Percentiles rank a stretch among this genome's conserved stretches.
Conservation (phyloP, 805 yeast species). For the Cyberlindnera xishuangbannaensis region DNA sequence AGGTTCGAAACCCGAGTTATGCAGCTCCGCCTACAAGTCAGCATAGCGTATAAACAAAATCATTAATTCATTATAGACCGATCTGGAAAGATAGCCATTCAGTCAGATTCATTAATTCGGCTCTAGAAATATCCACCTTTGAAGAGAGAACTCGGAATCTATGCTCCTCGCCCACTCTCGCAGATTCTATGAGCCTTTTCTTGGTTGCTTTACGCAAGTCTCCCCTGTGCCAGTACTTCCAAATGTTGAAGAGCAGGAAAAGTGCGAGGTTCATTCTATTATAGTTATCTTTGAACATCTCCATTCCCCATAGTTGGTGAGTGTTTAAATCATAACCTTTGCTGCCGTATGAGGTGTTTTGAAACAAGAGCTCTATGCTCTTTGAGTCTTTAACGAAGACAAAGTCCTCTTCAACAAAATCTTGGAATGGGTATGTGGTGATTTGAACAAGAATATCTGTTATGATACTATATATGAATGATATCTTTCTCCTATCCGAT, state of each 20-base stretch:
- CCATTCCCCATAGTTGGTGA: too few relatives aligned
- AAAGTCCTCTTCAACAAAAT: conserved; percentile 1
- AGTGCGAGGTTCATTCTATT: conserved; percentile 10
- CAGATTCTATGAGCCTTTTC: too few relatives aligned
- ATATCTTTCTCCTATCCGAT: conserved; percentile 1
- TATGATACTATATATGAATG: conserved; percentile 6
- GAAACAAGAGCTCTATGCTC: conserved; percentile 9
- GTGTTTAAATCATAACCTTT: conserved; percentile 6
- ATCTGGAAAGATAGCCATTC: too few relatives aligned
- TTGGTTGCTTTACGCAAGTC: too few relatives aligned
- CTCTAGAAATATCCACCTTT: neutral
- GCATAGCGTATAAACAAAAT: too few relatives aligned
- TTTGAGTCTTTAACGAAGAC: conserved; percentile 1
- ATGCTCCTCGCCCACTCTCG: neutral
- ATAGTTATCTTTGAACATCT: too few relatives aligned
- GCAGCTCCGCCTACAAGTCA: too few relatives aligned
- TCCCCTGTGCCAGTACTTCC: conserved; percentile 12
- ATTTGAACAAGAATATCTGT: conserved; percentile 12
- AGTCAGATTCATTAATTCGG: neutral
- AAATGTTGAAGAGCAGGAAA: conserved; percentile 13
- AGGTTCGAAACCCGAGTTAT: too few relatives aligned
- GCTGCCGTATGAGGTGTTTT: conserved; percentile 10
- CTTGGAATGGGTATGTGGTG: conserved; percentile 13
- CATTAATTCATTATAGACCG: too few relatives aligned
- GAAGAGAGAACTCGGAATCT: neutral